These are phyloP conservation scores for Luzula sylvatica DNA, from an alignment of 176 grass and related monocot genomes.

Conservation along the genomic window DNA sequence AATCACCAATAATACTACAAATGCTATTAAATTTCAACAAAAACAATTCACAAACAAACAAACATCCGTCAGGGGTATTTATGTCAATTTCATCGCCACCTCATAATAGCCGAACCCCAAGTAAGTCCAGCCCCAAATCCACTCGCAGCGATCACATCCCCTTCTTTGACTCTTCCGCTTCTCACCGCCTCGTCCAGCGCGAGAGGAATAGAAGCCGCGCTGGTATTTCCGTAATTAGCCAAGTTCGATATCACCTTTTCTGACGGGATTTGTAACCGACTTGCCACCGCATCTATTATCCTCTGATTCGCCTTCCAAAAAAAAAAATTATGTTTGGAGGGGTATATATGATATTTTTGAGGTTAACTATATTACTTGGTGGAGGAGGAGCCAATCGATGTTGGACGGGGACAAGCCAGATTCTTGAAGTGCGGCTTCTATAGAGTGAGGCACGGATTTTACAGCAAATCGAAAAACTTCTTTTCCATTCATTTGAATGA, in stretches of 20 bases:
- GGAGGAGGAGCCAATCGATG: slow-evolving; percentile 89
- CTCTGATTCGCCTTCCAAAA: slow-evolving; percentile 63
- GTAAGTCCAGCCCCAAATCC: slow-evolving; percentile 96
- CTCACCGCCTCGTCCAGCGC: slow-evolving; percentile 88
- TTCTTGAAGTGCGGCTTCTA: slow-evolving; percentile 66
- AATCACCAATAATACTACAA: neutral
- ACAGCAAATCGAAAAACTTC: slow-evolving; percentile 96
- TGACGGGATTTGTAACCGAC: slow-evolving; percentile 54
- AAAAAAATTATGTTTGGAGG: neutral
- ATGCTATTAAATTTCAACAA: slow-evolving; percentile 5
- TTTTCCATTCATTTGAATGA: slow-evolving; percentile 91
- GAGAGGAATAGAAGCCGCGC: slow-evolving; percentile 86
- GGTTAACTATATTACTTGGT: slow-evolving; percentile 53
- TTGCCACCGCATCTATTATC: slow-evolving; percentile 84
- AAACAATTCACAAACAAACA: too few species aligned
- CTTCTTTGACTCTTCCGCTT: slow-evolving; percentile 53
- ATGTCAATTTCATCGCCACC: slow-evolving; percentile 40
- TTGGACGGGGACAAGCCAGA: slow-evolving; percentile 51
- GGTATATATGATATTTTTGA: too few species aligned
- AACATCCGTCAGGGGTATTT: neutral
- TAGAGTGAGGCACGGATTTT: slow-evolving; percentile 61
- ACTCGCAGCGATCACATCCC: slow-evolving; percentile 54
- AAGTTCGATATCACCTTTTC: slow-evolving; percentile 94
- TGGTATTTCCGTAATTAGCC: slow-evolving; percentile 87
- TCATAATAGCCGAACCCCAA: slow-evolving; percentile 76